Evolutionary conservation across 2,329 filamentous ascomycete species (phyloP).

Genomic region (Cladosporium oxysporum): DNA sequence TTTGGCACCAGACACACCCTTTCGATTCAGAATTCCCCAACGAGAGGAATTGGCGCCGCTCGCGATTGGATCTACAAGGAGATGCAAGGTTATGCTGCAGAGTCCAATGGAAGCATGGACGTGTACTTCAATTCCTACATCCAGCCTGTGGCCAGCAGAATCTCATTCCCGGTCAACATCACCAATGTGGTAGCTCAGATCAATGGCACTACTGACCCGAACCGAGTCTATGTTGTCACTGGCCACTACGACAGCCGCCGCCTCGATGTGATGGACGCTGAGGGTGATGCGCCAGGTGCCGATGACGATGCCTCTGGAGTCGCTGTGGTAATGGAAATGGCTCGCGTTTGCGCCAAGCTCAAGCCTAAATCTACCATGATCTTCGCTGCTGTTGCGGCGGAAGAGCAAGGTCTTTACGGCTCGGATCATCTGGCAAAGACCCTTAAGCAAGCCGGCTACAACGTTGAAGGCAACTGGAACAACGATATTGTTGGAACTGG

Average conservation of each 20-base stretch:
- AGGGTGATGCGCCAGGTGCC: slow-evolving; percentile 56
- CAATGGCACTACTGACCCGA: slow-evolving; percentile 51
- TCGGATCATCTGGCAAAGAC: slow-evolving; percentile 55
- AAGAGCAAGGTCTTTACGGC: slow-evolving; percentile 60
- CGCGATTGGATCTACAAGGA: slow-evolving; percentile 58
- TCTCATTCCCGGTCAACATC: slow-evolving; percentile 55
- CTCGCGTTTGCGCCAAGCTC: slow-evolving; percentile 52
- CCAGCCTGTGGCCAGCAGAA: slow-evolving; percentile 50
- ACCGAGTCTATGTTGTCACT: slow-evolving; percentile 55
- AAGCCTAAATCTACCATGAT: slow-evolving; percentile 56
- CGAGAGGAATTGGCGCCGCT: slow-evolving; percentile 58
- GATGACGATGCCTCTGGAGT: slow-evolving; percentile 61
- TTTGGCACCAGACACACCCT: slow-evolving; percentile 61
- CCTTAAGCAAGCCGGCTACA: slow-evolving; percentile 52
- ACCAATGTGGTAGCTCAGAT: slow-evolving; percentile 57
- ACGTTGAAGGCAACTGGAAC: slow-evolving; percentile 60
- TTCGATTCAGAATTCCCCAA: slow-evolving; percentile 53
- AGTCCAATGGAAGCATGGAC: slow-evolving; percentile 52
- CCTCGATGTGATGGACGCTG: slow-evolving; percentile 54
- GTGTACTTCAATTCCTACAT: slow-evolving; percentile 56
- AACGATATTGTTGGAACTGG: slow-evolving; percentile 59
- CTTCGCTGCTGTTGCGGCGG: slow-evolving; percentile 59
- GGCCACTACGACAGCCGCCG: slow-evolving; percentile 59
- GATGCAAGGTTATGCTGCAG: slow-evolving; percentile 51
- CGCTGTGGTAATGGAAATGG: slow-evolving; percentile 58